phyloP scores from a whole-genome alignment of 2,329 filamentous ascomycete genomes.

The Talaromyces piceae region DNA sequence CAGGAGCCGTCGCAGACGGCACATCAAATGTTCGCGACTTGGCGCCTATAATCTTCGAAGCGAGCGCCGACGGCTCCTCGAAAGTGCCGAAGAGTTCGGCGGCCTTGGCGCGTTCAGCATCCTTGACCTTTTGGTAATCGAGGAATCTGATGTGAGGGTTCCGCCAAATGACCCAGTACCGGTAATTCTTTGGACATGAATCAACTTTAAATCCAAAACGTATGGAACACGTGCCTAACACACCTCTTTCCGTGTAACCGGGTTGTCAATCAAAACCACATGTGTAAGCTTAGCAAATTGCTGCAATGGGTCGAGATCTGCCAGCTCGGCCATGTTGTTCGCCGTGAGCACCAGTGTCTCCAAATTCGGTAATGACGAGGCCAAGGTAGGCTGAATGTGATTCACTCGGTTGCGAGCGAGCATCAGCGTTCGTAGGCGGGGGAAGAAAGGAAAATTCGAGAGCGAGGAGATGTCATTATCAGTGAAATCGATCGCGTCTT shows the following conservation, averaged over 20 bases:
- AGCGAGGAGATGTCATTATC: constrained; percentile 92
- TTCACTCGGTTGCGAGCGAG: constrained; percentile 83
- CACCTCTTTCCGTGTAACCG: constrained; percentile 87
- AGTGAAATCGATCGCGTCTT: constrained; percentile 96
- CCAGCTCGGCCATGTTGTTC: constrained; percentile 76
- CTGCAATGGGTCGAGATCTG: constrained; percentile 75
- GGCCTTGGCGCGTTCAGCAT: constrained; percentile 70
- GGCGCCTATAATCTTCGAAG: constrained; percentile 73
- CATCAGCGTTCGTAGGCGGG: constrained; percentile 78
- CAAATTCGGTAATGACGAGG: constrained; percentile 72
- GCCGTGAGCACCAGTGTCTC: constrained; percentile 72
- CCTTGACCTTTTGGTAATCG: constrained; percentile 86
- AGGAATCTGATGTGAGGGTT: constrained; percentile 80
- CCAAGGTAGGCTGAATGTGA: constrained; percentile 68
- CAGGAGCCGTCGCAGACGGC: constrained; percentile 25
- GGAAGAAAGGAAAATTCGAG: constrained; percentile 86
- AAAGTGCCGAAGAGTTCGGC: constrained; percentile 73
- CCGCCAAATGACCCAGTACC: constrained; percentile 83
- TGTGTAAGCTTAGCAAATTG: constrained; percentile 66
- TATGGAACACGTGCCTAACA: constrained; percentile 24
- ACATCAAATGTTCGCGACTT: constrained; percentile 71
- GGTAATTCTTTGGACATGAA: constrained; percentile 61
- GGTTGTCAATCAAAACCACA: constrained; percentile 76
- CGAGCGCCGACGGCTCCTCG: constrained; percentile 71
- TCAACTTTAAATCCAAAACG: background rate